These are phyloP conservation scores for Dalbergia cochinchinensis DNA, from an alignment of 306 rosid genomes.

Conservation along the genomic window DNA sequence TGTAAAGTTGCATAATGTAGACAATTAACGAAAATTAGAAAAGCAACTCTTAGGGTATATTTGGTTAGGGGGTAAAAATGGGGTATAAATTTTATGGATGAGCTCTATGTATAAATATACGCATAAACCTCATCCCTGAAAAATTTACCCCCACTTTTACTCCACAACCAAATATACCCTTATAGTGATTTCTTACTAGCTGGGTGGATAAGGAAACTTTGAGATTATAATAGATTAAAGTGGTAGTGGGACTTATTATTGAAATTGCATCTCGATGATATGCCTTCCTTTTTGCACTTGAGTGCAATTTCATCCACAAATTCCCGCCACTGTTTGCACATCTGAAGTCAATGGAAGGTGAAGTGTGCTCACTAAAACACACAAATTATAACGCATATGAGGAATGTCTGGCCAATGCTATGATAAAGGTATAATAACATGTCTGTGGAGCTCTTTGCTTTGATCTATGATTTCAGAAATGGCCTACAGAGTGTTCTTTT, in stretches of 20 bases:
- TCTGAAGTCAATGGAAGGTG: conserved; percentile 3
- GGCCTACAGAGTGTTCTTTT: conserved; percentile 3
- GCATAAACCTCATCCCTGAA: too few species aligned
- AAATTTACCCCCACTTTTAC: too few species aligned
- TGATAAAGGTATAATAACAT: conserved; percentile 19
- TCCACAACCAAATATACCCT: too few species aligned
- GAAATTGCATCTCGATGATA: conserved; percentile 8
- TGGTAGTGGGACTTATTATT: neutral
- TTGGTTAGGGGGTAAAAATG: too few species aligned
- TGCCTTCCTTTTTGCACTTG: neutral
- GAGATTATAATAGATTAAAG: neutral
- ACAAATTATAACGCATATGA: conserved; percentile 12
- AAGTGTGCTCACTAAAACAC: conserved; percentile 16
- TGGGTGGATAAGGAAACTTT: neutral
- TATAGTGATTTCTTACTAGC: conserved; percentile 1
- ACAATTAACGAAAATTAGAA: conserved; percentile 5
- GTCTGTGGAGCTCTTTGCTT: conserved; percentile 37
- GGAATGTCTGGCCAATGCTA: conserved; percentile 11
- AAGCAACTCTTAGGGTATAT: neutral
- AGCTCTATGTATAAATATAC: too few species aligned
- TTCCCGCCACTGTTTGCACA: neutral
- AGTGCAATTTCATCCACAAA: conserved; percentile 4
- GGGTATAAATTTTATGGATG: too few species aligned
- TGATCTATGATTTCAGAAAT: conserved; percentile 26
- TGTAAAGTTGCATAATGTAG: conserved; percentile 6